Base-by-base conservation (phyloP, 2,329 filamentous ascomycete species). In the Cladophialophora chaetospira region DNA sequence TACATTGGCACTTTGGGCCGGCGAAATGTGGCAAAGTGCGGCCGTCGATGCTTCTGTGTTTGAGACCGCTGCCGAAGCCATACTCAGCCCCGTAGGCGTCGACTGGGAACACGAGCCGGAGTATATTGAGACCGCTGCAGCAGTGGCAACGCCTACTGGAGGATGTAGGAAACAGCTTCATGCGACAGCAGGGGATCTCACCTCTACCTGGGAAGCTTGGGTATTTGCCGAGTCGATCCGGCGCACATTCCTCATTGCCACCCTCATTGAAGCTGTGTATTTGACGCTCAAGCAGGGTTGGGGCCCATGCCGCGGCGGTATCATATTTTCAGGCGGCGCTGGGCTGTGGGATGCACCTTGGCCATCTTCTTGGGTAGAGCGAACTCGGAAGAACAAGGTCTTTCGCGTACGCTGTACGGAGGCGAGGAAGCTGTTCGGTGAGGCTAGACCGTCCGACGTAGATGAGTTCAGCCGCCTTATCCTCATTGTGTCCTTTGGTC, bases 151-250 rank as follows among this genome's bases (percentile, higher is more conserved):
- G n/a, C n/a, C n/a, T n/a, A n/a, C n/a, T n/a, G n/a, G n/a, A n/a
- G n/a, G n/a, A n/a, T n/a, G n/a, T n/a, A n/a, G n/a, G n/a, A n/a
- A n/a, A n/a, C n/a, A n/a, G n/a, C 43, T n/a, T 5, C 17, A 13
- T 36, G 33, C n/a, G n/a, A 8, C 9, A n/a, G 3, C 33, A 15
- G 13, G 9, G 33, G 5, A 15, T 15, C 13, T n/a, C 5, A 36
- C n/a, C 33, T 15, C 17, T 36, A 13, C 17, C 9, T 67, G 65
- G 66, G 59, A 62, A 29, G 54, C 56, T 5, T 67, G 65, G 63
- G 63, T 65, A 33, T 36, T 67, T 13, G 60, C 65, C 17, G 65
- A 67, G 64, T 65, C 60, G 28, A 57, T 66, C 29, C 62, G 66
- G 19, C 60, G 66, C 28, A 65, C 64, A 5, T 66, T 59, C 60